Evolutionary conservation across 1,284 basidiomycete species (phyloP).

Genomic region (Macrocystidia cucumis): DNA sequence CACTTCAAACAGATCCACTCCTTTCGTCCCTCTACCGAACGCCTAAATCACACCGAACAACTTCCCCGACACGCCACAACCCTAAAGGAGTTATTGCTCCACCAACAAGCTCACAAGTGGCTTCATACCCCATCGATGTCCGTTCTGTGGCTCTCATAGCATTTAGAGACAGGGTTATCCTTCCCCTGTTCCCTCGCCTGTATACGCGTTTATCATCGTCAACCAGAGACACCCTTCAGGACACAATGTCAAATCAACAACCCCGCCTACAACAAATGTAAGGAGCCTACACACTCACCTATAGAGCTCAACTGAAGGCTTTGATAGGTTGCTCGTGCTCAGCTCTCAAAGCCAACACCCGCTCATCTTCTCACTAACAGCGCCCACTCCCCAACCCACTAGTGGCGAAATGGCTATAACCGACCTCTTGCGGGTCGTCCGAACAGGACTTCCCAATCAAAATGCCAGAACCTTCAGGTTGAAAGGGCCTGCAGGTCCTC

Average conservation of each 20-base stretch:
- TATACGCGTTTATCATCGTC: slow-evolving; percentile 43
- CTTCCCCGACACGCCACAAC: slow-evolving; percentile 46
- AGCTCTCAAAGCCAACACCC: slow-evolving; percentile 54
- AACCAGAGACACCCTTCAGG: slow-evolving; percentile 43
- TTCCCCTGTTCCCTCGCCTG: slow-evolving; percentile 53
- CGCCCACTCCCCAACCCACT: slow-evolving; percentile 43
- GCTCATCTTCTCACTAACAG: slow-evolving; percentile 44
- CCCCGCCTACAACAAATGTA: slow-evolving; percentile 75
- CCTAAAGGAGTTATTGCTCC: slow-evolving; percentile 33
- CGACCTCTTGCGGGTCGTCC: slow-evolving; percentile 54
- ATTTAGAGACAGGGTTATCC: slow-evolving; percentile 75
- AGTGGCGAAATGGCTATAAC: slow-evolving; percentile 56
- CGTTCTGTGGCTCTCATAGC: slow-evolving; percentile 71
- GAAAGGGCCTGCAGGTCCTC: slow-evolving; percentile 16
- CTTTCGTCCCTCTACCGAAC: slow-evolving; percentile 60
- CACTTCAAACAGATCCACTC: slow-evolving; percentile 67
- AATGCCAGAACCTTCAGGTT: slow-evolving; percentile 23
- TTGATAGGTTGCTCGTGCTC: slow-evolving; percentile 70
- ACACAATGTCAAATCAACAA: slow-evolving; percentile 43
- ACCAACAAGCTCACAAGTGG: slow-evolving; percentile 17
- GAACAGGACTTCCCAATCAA: slow-evolving; percentile 29
- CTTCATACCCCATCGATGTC: slow-evolving; percentile 56
- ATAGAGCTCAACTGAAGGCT: neutral
- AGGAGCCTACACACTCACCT: slow-evolving; percentile 8
- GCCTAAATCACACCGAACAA: slow-evolving; percentile 47